phyloP scores from a whole-genome alignment of 1,139 yeast genomes.

The Pichia cactophila region DNA sequence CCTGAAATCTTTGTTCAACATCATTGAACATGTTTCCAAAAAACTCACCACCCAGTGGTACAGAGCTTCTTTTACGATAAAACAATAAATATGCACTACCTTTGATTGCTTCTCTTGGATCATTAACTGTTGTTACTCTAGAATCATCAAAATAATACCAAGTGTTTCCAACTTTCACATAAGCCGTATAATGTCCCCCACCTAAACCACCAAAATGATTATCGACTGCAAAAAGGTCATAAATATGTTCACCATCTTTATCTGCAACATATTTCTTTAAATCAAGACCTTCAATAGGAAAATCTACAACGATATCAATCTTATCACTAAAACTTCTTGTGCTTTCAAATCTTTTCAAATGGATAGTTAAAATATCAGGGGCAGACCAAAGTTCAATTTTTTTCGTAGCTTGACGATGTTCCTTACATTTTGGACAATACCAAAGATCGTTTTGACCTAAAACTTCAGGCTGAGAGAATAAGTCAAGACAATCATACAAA shows the following conservation, averaged over 20 bases:
- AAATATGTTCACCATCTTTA: constrained; percentile 36
- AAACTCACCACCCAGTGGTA: constrained; percentile 26
- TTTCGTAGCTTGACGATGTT: constrained; percentile 85
- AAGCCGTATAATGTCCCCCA: constrained; percentile 96
- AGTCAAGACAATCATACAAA: constrained; percentile 64
- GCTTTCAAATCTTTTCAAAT: constrained; percentile 83
- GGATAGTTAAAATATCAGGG: constrained; percentile 86
- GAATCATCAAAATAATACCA: constrained; percentile 96
- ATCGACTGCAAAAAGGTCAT: constrained; percentile 88
- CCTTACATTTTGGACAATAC: constrained; percentile 89
- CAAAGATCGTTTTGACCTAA: constrained; percentile 86
- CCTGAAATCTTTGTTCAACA: constrained; percentile 15
- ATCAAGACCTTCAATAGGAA: constrained; percentile 81
- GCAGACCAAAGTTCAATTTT: constrained; percentile 86
- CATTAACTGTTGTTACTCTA: constrained; percentile 47
- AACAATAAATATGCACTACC: constrained; percentile 86
- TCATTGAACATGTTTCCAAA: constrained; percentile 18
- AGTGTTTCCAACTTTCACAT: constrained; percentile 63
- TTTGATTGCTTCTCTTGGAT: constrained; percentile 57
- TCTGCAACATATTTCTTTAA: constrained; percentile 49
- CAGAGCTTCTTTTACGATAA: constrained; percentile 51
- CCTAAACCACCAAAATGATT: constrained; percentile 96
- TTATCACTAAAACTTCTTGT: constrained; percentile 84
- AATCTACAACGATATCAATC: constrained; percentile 75
- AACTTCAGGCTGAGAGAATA: constrained; percentile 77